These are phyloP conservation scores for Trypanosoma mega DNA, from an alignment of 208 protist species.

Conservation along the genomic window DNA sequence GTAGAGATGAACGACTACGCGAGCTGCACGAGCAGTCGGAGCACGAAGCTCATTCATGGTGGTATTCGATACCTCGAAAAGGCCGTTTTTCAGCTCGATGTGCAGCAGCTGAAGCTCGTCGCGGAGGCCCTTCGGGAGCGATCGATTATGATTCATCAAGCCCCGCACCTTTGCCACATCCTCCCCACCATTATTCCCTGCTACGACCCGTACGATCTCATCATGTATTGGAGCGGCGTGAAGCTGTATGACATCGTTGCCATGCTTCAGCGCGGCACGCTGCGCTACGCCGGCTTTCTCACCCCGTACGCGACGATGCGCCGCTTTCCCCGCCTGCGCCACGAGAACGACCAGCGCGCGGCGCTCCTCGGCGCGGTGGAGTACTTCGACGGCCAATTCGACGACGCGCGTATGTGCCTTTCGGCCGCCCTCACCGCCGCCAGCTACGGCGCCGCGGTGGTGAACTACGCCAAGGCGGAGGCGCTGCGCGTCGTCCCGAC, in stretches of 20 bases:
- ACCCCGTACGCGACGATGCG: constrained; percentile 74
- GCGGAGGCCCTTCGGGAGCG: constrained; percentile 92
- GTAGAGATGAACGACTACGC: constrained; percentile 96
- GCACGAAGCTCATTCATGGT: constrained; percentile 97
- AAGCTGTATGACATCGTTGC: constrained; percentile 92
- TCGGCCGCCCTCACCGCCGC: constrained; percentile 92
- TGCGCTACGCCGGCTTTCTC: constrained; percentile 85
- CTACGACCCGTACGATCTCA: constrained; percentile 84
- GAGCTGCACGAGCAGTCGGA: constrained; percentile 93
- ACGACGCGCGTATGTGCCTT: constrained; percentile 96
- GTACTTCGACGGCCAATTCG: constrained; percentile 96
- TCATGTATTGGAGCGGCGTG: constrained; percentile 80
- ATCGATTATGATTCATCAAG: constrained; percentile 92
- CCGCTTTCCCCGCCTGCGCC: constrained; percentile 70
- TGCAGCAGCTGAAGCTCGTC: constrained; percentile 89
- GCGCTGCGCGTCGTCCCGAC: constrained; percentile 54
- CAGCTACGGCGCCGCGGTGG: constrained; percentile 85
- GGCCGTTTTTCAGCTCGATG: constrained; percentile 81
- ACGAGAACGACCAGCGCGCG: constrained; percentile 47
- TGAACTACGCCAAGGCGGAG: constrained; percentile 91
- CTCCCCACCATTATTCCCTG: constrained; percentile 93
- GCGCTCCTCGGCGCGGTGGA: constrained; percentile 88
- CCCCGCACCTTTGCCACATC: constrained; percentile 90
- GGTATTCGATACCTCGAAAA: constrained; percentile 97
- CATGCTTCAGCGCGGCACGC: constrained; percentile 65